Evolutionary conservation across 2,329 filamentous ascomycete genomes (phyloP).

Genomic region (Tolypocladium cylindrosporum): DNA sequence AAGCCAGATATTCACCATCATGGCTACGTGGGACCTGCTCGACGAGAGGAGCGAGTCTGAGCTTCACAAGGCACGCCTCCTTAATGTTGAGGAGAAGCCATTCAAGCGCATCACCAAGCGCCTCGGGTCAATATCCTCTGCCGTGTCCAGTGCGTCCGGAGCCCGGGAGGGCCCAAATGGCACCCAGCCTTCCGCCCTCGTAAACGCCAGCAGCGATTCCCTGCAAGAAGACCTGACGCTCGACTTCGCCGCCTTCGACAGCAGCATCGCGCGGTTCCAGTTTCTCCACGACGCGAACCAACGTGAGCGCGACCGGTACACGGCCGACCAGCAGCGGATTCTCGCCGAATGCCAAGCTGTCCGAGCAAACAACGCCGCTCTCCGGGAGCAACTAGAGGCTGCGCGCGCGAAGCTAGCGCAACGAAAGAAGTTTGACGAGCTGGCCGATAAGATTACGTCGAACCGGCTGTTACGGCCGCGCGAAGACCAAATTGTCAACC

Average conservation of each 20-base stretch:
- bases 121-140: conserved; percentile 57
- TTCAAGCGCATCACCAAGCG: conserved; percentile 84
- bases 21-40: conserved; percentile 53
- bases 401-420: conserved; percentile 66
- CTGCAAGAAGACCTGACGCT: conserved; percentile 77
- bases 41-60: conserved; percentile 71
- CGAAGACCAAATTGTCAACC: conserved; percentile 69
- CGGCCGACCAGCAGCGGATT: conserved; percentile 69
- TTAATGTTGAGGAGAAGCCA: conserved; percentile 85
- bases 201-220: conserved; percentile 30
- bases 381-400: conserved; percentile 66
- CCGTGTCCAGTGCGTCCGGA: conserved; percentile 31
- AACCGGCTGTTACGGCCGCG: conserved; percentile 71
- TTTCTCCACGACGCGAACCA: conserved; percentile 77
- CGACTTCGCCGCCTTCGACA: conserved; percentile 83
- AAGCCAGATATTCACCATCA: conserved; percentile 7
- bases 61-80: conserved; percentile 76
- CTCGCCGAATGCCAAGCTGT: conserved; percentile 68
- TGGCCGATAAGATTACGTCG: conserved; percentile 77
- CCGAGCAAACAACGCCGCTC: conserved; percentile 59
- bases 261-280: conserved; percentile 77
- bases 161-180: conserved; percentile 22
- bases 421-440: conserved; percentile 77
- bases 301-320: conserved; percentile 75
- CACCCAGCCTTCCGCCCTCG: conserved; percentile 18